Conservation (phyloP, 805 yeast species). For the Candida saitoana region DNA sequence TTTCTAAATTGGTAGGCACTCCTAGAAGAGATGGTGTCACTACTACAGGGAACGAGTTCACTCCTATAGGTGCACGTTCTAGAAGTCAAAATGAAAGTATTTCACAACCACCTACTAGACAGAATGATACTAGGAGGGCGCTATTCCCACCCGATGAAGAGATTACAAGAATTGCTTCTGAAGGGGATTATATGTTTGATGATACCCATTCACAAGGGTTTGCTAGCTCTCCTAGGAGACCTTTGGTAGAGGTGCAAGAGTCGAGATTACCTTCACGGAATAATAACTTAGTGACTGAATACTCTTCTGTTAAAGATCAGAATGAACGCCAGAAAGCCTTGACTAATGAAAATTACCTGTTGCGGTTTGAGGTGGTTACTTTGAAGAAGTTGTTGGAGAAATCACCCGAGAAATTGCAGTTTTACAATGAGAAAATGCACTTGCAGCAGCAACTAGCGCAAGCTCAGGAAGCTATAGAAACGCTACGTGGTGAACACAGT, state of each 20-base stretch:
- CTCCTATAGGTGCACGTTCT: slow-evolving; percentile 14
- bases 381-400: slow-evolving; percentile 7
- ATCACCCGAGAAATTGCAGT: slow-evolving; percentile 8
- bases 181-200: slow-evolving; percentile 1
- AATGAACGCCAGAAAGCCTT: slow-evolving; percentile 10
- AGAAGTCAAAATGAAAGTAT: neutral
- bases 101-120: neutral
- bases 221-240: neutral
- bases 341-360: slow-evolving; percentile 9
- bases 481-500: neutral
- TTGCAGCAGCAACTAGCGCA: slow-evolving; percentile 1
- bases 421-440: slow-evolving; percentile 1
- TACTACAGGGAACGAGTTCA: slow-evolving; percentile 11
- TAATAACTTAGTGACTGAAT: neutral
- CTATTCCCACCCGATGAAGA: neutral
- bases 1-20: slow-evolving; percentile 13
- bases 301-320: slow-evolving; percentile 8
- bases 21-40: slow-evolving; percentile 8
- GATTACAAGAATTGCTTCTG: neutral
- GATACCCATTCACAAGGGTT: slow-evolving; percentile 1
- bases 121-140: neutral
- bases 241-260: neutral
- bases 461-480: neutral
- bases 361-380: slow-evolving; percentile 9
- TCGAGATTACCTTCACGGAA: neutral